Conservation (phyloP, 306 rosid genomes). For the Casuarina equisetifolia region DNA sequence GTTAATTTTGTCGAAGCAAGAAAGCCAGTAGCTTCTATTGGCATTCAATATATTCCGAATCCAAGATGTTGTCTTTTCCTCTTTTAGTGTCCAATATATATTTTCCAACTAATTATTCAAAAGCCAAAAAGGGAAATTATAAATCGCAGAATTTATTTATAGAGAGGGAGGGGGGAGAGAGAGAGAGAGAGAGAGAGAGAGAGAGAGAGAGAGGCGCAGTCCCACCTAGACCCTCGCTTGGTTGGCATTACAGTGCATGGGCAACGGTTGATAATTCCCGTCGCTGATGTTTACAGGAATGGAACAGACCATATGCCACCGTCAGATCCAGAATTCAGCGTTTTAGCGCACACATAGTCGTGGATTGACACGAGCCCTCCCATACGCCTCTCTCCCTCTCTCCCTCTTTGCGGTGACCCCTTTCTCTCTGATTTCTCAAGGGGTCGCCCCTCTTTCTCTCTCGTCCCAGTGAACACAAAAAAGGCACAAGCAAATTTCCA, state of each 20-base stretch:
- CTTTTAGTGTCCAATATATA: too few relatives aligned
- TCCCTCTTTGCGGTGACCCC: neutral
- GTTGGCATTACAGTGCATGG: neutral
- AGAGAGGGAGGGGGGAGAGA: neutral
- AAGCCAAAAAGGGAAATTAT: too few relatives aligned
- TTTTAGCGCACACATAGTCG: neutral
- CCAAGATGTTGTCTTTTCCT: too few relatives aligned
- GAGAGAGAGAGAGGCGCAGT: neutral
- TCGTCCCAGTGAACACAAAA: neutral
- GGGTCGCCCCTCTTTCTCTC: slow-evolving; percentile 33
- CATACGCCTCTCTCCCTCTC: neutral
- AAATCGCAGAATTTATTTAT: neutral
- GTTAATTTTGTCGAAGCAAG: too few relatives aligned
- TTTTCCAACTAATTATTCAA: too few relatives aligned
- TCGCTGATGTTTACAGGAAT: neutral
- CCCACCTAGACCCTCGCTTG: neutral
- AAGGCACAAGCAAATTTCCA: neutral
- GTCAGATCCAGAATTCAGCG: neutral
- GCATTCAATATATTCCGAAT: too few relatives aligned
- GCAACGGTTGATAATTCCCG: neutral
- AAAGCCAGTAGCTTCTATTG: too few relatives aligned
- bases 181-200: neutral
- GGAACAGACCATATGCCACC: neutral
- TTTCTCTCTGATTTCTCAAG: slow-evolving; percentile 23
- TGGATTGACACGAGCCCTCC: neutral